Base-by-base conservation (phyloP, 1,284 basidiomycete species). In the Fomitopsis palustris region DNA sequence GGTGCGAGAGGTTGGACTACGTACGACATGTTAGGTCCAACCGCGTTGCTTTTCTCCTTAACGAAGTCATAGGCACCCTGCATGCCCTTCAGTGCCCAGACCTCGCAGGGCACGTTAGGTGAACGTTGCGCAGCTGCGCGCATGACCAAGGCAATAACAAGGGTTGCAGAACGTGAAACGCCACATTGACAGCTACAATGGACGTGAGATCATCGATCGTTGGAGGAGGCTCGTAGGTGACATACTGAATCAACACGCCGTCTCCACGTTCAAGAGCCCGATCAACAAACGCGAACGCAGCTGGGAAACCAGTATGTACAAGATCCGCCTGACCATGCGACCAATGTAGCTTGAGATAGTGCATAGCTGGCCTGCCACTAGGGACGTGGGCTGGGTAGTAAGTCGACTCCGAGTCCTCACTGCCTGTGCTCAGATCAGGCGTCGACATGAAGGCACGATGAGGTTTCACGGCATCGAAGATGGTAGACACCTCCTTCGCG, bases 1-100 rank as follows among this genome's bases (percentile, higher is more conserved):
- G 57, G 38, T 57, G 56, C 56, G 17, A 55, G 61, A 53, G 66
- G 45, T 55, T 53, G 25, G 1, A 37, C 55, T 53, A 88, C 93
- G 77, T 77, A 95, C 92, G 91, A 93, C 86, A 96, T 96, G 75
- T 98, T 98, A 45, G 96, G 95, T 21, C 95, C 93, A 62, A 94
- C 86, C 81, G 91, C 92, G 70, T 84, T 86, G 70, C 90, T 93
- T 76, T 92, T 95, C 67, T 85, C 80, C 75, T 97, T 96, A 53
- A 96, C 93, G 74, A 86, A 95, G 62, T 90, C 79, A 76, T 98
- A 98, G 39, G 95, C 92, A 56, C 89, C 92, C 72, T 97, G 93
- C 94, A 97, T 97, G 52, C 93, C 87, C 65, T 86, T 85, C 58
- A 92, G 78, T n/a, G 82, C 81, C 85, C 90, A 87, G 10, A 93